Conservation (phyloP, 352 stramenopile species). For the Pythium plurisporium region DNA sequence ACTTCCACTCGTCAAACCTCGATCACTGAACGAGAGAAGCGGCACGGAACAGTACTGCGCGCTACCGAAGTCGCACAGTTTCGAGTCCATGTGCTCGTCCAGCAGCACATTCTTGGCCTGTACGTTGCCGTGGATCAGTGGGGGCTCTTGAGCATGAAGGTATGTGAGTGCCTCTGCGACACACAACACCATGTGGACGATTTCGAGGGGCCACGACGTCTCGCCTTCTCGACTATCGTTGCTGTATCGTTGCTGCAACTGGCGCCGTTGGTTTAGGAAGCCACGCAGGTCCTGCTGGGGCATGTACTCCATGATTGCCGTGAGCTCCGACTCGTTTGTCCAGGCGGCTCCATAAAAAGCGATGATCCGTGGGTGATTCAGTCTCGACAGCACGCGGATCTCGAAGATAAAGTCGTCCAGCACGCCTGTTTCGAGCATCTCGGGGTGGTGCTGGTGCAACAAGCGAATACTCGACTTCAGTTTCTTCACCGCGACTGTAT, state of each 20-base stretch:
- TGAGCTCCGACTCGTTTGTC: constrained; percentile 29
- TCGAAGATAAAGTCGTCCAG: constrained; percentile 47
- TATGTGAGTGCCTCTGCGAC: constrained; percentile 37
- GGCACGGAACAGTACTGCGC: constrained; percentile 24
- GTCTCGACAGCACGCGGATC: constrained; percentile 40
- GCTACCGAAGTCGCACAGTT: constrained; percentile 34
- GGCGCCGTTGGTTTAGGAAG: constrained; percentile 11
- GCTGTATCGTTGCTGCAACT: background rate
- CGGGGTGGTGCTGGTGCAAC: constrained; percentile 20
- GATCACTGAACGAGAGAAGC: constrained; percentile 6
- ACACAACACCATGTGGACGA: constrained; percentile 39
- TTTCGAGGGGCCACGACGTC: constrained; percentile 25
- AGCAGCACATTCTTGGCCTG: constrained; percentile 34
- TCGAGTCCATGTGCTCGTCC: constrained; percentile 26
- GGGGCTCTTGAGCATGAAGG: constrained; percentile 26
- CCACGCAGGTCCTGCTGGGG: constrained; percentile 34
- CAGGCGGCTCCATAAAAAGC: constrained; percentile 47
- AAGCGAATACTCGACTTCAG: constrained; percentile 25
- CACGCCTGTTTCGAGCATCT: constrained; percentile 23
- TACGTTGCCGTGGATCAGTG: constrained; percentile 32
- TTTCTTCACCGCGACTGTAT: constrained; percentile 36
- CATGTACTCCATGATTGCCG: constrained; percentile 44
- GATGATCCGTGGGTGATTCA: constrained; percentile 50
- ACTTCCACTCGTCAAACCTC: background rate
- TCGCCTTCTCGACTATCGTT: background rate